Conservation (phyloP, 2,329 filamentous ascomycete genomes). For the Harringtonia aguacate region DNA sequence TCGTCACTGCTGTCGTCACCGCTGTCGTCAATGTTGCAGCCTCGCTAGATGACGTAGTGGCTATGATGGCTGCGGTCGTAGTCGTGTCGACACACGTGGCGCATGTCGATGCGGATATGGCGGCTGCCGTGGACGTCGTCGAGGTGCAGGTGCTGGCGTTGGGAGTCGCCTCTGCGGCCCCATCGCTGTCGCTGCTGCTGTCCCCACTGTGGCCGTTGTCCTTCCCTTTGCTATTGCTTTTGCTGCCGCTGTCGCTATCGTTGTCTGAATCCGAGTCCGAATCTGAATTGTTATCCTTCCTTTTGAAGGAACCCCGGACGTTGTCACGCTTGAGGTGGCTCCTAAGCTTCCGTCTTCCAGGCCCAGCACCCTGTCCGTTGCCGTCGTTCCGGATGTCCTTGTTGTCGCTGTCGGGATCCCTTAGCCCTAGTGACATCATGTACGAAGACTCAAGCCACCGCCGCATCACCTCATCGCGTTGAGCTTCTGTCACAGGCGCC, state of each 20-base stretch:
- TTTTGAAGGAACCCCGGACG: not conserved
- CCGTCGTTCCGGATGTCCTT: not conserved
- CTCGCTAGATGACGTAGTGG: too few relatives aligned
- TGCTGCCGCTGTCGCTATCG: not conserved
- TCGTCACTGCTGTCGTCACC: not conserved
- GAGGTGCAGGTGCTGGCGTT: too few relatives aligned
- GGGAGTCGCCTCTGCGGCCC: too few relatives aligned
- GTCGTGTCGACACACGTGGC: too few relatives aligned
- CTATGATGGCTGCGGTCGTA: too few relatives aligned
- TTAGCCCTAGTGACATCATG: not conserved
- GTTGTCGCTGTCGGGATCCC: constrained; percentile 1
- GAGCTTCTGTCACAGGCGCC: constrained; percentile 15
- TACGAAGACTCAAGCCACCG: constrained; percentile 7
- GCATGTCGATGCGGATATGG: too few relatives aligned
- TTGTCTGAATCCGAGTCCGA: not conserved
- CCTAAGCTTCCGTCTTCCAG: too few relatives aligned
- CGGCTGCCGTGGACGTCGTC: too few relatives aligned
- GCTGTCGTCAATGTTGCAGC: too few relatives aligned
- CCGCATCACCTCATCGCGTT: constrained; percentile 6
- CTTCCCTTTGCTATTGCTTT: not conserved
- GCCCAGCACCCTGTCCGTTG: not conserved
- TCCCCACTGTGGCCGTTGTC: not conserved
- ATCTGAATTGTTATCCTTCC: constrained; percentile 3
- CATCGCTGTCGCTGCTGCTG: not conserved
- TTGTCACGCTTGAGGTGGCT: too few relatives aligned